Base-by-base conservation (phyloP, 345 rosid species). In the Salix exigua region DNA sequence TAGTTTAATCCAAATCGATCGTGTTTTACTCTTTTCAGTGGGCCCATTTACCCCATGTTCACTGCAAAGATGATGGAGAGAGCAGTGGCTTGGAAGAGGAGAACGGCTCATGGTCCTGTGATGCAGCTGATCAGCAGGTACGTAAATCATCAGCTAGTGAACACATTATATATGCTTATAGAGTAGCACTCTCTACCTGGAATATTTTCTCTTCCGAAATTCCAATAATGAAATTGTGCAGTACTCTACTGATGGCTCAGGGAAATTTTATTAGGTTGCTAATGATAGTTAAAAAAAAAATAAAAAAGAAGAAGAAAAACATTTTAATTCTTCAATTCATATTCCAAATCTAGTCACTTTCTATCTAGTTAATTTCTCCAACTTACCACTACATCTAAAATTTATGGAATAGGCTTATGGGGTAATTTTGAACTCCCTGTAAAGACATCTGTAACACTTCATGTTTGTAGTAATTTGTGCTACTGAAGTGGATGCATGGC, bases 31-130 rank as follows among this genome's bases (percentile, higher is more conserved):
- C 40, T 67, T 76, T 81, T 66, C 87, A 96, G 99, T 94, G 99
- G 99, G 99, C 98, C 6, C 89, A 90, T 75, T 92, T 88, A 72
- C 99, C 99, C 67, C 90, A 88, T 66, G 78, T 82, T 73, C 89
- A 87, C 67, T 82, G 73, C 84, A 85, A 80, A 78, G 89, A 82
- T 81, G 89, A 74, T 60, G 89, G 82, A 81, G 88, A 76, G 70
- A 81, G 78, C 73, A 75, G 68, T 69, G 82, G 74, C 23, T 83
- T 80, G 67, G 84, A 83, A 72, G 81, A 77, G 37, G 88, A 79
- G 55, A 81, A 75, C 26, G 60, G 53, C 35, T 11, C 70, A 64
- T 66, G 79, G 79, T 33, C 28, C 68, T n/a, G 21, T 63, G 61
- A 38, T 68, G 74, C 69, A 30, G 46, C 71, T 23, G 73, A 42